Conservation (phyloP, 371 early-diverging fungal genomes). For the Furculomyces boomerangus region DNA sequence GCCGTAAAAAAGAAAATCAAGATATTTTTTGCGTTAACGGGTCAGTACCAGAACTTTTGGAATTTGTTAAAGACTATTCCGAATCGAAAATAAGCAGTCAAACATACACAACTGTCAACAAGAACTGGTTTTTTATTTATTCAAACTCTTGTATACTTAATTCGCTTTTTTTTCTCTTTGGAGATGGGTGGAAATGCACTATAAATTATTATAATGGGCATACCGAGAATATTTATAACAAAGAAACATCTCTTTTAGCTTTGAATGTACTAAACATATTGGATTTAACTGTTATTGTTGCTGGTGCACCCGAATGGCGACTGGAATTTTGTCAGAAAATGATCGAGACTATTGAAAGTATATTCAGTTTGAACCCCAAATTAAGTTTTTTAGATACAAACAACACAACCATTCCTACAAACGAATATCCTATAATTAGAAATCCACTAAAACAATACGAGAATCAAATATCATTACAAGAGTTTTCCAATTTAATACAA, state of each 20-base stretch:
- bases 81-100: neutral
- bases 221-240: neutral
- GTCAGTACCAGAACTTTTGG: neutral
- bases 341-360: constrained; percentile 2
- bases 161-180: neutral
- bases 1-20: too few species aligned
- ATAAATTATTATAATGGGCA: neutral
- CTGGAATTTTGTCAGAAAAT: constrained; percentile 6
- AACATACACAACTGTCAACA: neutral
- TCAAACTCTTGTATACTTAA: neutral
- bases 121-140: neutral
- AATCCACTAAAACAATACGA: constrained; percentile 1
- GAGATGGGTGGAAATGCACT: neutral
- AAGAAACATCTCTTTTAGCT: neutral
- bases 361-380: neutral
- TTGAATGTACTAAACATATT: constrained; percentile 7
- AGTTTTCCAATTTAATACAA: constrained; percentile 4
- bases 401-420: neutral
- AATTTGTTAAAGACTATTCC: neutral
- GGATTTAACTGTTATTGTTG: constrained; percentile 7
- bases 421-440: neutral
- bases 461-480: neutral
- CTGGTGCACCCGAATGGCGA: constrained; percentile 1
- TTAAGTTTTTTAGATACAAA: neutral
- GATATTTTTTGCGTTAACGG: too few species aligned